Evolutionary conservation across 257 asterid species (phyloP), one percentile per base, ranked within the genome.

Genomic region (Rubia yunnanensis): DNA sequence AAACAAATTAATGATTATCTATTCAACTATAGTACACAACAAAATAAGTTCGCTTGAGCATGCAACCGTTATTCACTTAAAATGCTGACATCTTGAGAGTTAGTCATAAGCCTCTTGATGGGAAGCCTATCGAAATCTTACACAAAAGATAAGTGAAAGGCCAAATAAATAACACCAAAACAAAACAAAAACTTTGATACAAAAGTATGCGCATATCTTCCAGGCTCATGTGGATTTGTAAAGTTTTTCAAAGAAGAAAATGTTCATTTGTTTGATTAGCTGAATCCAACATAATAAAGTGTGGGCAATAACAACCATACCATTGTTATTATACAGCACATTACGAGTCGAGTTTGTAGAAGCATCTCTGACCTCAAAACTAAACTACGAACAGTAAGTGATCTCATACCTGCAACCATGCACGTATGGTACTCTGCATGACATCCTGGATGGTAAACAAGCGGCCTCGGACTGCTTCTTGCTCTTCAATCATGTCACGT

Each of bases 391-490:
- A 50, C 65, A 49, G 58, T 26, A 23, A 55, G 71, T 44, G 52
- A 14, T 44, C 20, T 14, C 78, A 27, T 63, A 92, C 98, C 98
- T 89, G 99, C 81, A 92, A 74, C 96, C 96, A 89, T 57, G 99
- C 97, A 52, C 99, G 95, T 46, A 81, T 62, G 18, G 88, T 84
- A 81, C 99, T 92, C 87, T 92, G 99, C 99, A 87, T 92, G 76
- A 92, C 99, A 67, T 92, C 99, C 78, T 92, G 99, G 64, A 92
- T 87, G 79, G 99, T 92, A 72, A 92, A 92, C 70, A 89, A 75
- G 74, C 97, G 97, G 56, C 85, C 97, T 50, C 99, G 96, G 71
- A 84, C 97, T 15, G 97, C 99, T 86, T 92, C 99, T 84, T 89
- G 99, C 82, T 92, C 99, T 70, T 86, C 95, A 58, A 92, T 89